Percentiles rank a stretch among this genome's conserved stretches.
These are phyloP conservation scores for Metahyphopichia silvanorum DNA, from an alignment of 805 yeast species.

Conservation along the genomic window DNA sequence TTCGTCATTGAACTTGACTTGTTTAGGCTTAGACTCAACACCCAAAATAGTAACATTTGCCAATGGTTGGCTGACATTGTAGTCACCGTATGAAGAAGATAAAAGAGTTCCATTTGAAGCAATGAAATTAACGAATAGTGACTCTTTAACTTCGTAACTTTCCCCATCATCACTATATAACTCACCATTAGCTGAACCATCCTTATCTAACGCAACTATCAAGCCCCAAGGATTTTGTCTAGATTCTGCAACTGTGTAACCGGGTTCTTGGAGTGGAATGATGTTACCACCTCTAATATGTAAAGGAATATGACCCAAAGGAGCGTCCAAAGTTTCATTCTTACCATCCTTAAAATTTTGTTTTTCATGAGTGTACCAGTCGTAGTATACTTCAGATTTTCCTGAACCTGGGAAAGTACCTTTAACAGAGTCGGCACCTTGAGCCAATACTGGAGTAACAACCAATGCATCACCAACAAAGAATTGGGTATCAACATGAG, in stretches of 20 bases:
- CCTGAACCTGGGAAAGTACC: slow-evolving; percentile 20
- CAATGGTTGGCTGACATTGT: slow-evolving; percentile 12
- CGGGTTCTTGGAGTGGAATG: slow-evolving; percentile 20
- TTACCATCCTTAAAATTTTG: slow-evolving; percentile 13
- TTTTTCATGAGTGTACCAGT: slow-evolving; percentile 18
- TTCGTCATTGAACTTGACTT: slow-evolving; percentile 10
- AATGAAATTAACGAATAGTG: slow-evolving; percentile 15
- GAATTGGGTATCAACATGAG: slow-evolving; percentile 18
- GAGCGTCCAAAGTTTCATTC: slow-evolving; percentile 20
- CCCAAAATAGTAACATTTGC: slow-evolving; percentile 19
- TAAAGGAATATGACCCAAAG: slow-evolving; percentile 22
- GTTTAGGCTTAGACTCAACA: slow-evolving; percentile 11
- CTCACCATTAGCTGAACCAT: slow-evolving; percentile 15
- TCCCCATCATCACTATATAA: slow-evolving; percentile 24
- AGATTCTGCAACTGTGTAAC: slow-evolving; percentile 18
- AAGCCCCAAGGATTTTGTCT: slow-evolving; percentile 18
- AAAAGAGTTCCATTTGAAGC: slow-evolving; percentile 8
- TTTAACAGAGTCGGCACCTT: slow-evolving; percentile 14
- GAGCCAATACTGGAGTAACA: slow-evolving; percentile 23
- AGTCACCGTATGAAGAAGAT: slow-evolving; percentile 12
- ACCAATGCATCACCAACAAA: slow-evolving; percentile 22
- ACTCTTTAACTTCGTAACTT: slow-evolving; percentile 10
- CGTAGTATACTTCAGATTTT: slow-evolving; percentile 19
- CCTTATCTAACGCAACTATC: slow-evolving; percentile 16
- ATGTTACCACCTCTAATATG: slow-evolving; percentile 20